phyloP scores from a whole-genome alignment of 768 basidiomycete genomes.

The Podaxis sp. region DNA sequence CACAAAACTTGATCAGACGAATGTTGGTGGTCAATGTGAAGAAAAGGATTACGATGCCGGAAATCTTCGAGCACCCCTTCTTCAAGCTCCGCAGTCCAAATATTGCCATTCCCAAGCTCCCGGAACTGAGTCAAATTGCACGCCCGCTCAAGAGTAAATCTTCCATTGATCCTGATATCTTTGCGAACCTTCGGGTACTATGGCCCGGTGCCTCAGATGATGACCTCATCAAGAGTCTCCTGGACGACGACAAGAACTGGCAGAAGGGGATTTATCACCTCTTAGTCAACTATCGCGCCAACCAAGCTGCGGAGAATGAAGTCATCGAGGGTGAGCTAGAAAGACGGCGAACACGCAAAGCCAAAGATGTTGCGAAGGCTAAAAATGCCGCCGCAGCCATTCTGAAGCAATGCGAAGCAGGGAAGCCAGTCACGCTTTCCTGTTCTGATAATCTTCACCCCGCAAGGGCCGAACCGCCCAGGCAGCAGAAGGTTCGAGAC shows the following conservation, averaged over 20 bases:
- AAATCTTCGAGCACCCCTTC: constrained; percentile 82
- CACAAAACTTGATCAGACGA: constrained; percentile 71
- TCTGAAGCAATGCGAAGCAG: constrained; percentile 40
- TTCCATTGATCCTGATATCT: constrained; percentile 85
- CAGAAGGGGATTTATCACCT: constrained; percentile 96
- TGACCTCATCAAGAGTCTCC: constrained; percentile 68
- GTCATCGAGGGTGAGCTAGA: constrained; percentile 33
- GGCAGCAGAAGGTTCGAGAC: constrained; percentile 7
- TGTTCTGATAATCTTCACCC: constrained; percentile 34
- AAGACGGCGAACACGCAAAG: constrained; percentile 33
- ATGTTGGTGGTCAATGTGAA: constrained; percentile 81
- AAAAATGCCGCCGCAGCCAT: background rate
- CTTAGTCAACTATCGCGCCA: constrained; percentile 79
- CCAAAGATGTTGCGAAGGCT: constrained; percentile 18
- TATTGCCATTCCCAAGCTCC: constrained; percentile 40
- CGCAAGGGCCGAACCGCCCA: constrained; percentile 15
- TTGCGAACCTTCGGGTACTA: constrained; percentile 87
- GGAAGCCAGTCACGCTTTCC: constrained; percentile 61
- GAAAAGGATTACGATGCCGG: constrained; percentile 78
- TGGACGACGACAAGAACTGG: constrained; percentile 73
- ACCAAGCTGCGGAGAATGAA: constrained; percentile 67
- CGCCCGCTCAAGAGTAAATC: constrained; percentile 59
- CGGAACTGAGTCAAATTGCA: constrained; percentile 65
- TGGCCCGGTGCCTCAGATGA: constrained; percentile 82
- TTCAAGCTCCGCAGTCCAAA: constrained; percentile 55